Base-by-base conservation (phyloP, 2,329 filamentous ascomycete species). In the Beauveria sp. region DNA sequence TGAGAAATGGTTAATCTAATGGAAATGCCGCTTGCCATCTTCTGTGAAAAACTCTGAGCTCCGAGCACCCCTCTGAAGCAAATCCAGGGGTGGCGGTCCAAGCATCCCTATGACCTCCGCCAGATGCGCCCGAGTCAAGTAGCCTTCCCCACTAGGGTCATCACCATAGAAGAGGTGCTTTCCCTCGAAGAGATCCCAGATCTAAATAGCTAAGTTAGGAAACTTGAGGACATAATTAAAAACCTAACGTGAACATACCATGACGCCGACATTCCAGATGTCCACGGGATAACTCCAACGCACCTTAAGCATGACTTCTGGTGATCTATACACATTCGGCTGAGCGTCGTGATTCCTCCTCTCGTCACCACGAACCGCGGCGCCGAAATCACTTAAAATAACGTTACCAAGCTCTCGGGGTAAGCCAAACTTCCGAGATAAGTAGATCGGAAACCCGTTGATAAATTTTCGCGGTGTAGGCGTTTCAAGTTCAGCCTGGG, bases 241-340 rank as follows among this genome's bases (percentile, higher is more conserved):
- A 31, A 0, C 28, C 9, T 10, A 31, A 31, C 9, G 28, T 31
- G 28, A 31, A 42, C 48, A 18, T 43, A 65, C 64, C 65, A 69
- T 69, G 22, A 60, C 64, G 4, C 68, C 67, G 5, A 70, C 61
- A 45, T 65, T 66, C 66, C 66, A 66, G 20, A 66, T 64, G 31
- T 70, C 69, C 3, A 64, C 59, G 0, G 66, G 65, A 48, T 71
- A 71, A 18, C 63, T 66, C 69, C 68, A 71, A 7, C 56, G 60
- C 2, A 63, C 64, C 61, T 62, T 55, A 1, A 71, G 51, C 63
- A 69, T 66, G 5, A 70, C 68, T 58, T 71, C 68, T 8, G 69
- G 69, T 3, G 68, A 64, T 10, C 66, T 64, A 53, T 69, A 71
- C 12, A 68, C 61, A 22, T 66, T 48, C 3, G 66, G 66, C 52